Evolutionary conservation across 345 rosid species (phyloP), one percentile per base, ranked within the genome.

Genomic region (Melaleuca alternifolia): DNA sequence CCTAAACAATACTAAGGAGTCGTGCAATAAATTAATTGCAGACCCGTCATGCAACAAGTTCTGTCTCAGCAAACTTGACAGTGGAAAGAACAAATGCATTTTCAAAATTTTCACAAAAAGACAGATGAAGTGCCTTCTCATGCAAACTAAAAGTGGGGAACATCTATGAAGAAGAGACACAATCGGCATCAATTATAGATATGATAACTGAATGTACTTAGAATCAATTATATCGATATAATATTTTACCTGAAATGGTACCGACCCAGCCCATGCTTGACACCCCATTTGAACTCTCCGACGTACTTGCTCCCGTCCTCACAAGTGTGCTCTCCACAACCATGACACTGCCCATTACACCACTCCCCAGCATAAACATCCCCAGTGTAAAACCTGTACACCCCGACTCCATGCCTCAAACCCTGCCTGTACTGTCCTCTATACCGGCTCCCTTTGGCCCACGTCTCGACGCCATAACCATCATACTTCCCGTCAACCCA

Each of bases 231-330:
- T 11, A 23, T 37, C 33, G 26, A 18, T 71, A 5, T 20, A 13
- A 71, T 54, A 85, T 37, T 52, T 89, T 41, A 96, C 98, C 98
- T 96, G 94, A 94, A 96, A 91, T 96, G 95, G 93, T 94, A 94
- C 84, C 89, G 92, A 51, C 98, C 98, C 85, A 94, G 93, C 26
- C 98, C 98, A 88, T 96, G 98, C 91, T 96, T 96, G 79, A 96
- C 94, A 83, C 98, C 98, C 97, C 96, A 93, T 92, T 94, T 95
- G 92, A 95, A 95, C 91, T 94, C 95, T 48, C 98, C 98, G 79
- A 90, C 92, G 89, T 93, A 95, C 57, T 89, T 88, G 86, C 98
- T 96, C 62, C 96, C 98, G 87, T 96, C 98, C 88, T 91, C 93
- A 88, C 97, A 94, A 83, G 94, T 93, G 84, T 94, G 95, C 51